Evolutionary conservation across 2,329 filamentous ascomycete species (phyloP).

Genomic region (Neurospora sp.): DNA sequence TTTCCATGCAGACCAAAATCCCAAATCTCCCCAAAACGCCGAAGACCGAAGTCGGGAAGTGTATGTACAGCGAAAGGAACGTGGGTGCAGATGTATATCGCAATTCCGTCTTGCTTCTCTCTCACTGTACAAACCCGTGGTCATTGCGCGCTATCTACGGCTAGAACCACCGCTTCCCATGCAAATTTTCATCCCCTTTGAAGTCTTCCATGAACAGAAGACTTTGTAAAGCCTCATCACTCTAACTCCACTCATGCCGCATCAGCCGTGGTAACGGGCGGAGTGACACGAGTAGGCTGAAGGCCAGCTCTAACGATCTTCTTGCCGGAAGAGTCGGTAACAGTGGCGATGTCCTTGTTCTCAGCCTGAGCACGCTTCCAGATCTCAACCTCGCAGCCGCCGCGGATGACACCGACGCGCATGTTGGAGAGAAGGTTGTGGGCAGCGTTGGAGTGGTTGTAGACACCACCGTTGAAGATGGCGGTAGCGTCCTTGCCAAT

Average conservation of each 20-base stretch:
- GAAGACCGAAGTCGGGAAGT: neutral
- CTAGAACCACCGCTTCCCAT: neutral
- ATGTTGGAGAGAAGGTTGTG: constrained; percentile 85
- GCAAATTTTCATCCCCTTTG: neutral
- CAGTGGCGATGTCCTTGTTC: constrained; percentile 71
- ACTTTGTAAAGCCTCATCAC: neutral
- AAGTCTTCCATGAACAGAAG: neutral
- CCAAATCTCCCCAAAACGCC: neutral
- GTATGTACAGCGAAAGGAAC: neutral
- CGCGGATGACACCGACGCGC: constrained; percentile 77
- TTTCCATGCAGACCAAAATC: neutral
- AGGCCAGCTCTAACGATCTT: constrained; percentile 77
- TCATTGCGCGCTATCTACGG: neutral
- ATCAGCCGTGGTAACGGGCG: constrained; percentile 74
- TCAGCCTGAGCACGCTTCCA: constrained; percentile 82
- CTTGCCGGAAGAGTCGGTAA: constrained; percentile 72
- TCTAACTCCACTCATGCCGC: constrained; percentile 50
- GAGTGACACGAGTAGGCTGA: constrained; percentile 74
- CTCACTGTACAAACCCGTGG: neutral
- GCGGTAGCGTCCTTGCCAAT: constrained; percentile 83
- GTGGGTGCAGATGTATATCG: neutral
- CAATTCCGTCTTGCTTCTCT: neutral
- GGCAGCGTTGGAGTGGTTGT: constrained; percentile 81
- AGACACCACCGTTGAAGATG: constrained; percentile 87
- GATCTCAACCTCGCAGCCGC: constrained; percentile 83